A percentile compares a stretch with the other conserved stretches of the same genome.
Conservation (phyloP, 2,329 filamentous ascomycete species). For the Dothiorella sarmentorum region DNA sequence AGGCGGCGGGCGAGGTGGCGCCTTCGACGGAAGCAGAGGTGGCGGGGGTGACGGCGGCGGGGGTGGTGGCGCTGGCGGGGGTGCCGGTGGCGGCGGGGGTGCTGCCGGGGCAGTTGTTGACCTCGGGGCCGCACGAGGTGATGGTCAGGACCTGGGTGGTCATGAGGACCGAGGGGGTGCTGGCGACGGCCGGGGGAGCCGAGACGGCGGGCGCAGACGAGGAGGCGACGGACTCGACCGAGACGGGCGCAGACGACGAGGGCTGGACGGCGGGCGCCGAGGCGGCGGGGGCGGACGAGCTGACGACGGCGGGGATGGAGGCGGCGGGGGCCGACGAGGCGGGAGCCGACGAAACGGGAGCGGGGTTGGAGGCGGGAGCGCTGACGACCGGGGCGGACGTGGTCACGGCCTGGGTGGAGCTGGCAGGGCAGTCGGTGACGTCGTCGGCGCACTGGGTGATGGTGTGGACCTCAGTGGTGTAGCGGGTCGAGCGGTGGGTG, state of each 20-base stretch:
- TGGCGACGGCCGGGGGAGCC: not conserved
- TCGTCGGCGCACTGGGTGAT: conserved; percentile 3
- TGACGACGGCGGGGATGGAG: not conserved
- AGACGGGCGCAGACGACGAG: not conserved
- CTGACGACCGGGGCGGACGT: not conserved
- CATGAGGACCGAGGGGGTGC: conserved; percentile 1
- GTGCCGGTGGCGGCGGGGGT: not conserved
- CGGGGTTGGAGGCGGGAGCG: not conserved
- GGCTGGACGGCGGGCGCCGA: not conserved
- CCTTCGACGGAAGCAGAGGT: not conserved
- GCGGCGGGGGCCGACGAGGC: not conserved
- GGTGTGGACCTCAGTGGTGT: conserved; percentile 11
- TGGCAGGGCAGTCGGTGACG: conserved; percentile 24
- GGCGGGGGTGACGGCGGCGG: not conserved
- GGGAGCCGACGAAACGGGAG: not conserved
- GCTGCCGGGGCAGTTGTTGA: conserved; percentile 24
- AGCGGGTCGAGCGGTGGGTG: conserved; percentile 3
- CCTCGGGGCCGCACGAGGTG: conserved; percentile 11
- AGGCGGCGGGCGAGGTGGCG: not conserved
- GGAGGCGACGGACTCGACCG: not conserved
- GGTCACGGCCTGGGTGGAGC: conserved; percentile 19
- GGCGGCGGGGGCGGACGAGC: not conserved
- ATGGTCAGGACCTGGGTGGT: conserved; percentile 14
- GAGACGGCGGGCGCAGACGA: not conserved
- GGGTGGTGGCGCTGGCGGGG: not conserved